These are phyloP conservation scores for Claviceps paspali DNA, from an alignment of 2,329 filamentous ascomycete species.

Conservation along the genomic window DNA sequence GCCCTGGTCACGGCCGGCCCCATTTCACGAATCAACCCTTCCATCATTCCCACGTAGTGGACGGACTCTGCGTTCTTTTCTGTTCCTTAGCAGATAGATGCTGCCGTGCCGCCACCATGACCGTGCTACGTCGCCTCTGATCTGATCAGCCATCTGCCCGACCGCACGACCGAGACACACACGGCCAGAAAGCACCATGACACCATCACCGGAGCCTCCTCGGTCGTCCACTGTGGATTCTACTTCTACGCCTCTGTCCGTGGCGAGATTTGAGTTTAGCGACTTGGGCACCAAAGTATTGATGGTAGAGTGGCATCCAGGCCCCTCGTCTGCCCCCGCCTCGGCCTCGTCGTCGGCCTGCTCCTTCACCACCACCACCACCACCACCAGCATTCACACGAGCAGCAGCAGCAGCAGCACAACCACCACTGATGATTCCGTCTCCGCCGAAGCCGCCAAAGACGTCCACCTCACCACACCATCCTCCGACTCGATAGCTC, in stretches of 20 bases:
- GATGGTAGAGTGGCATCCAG: slow-evolving; percentile 75
- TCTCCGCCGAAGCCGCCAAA: not conserved
- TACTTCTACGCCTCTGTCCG: slow-evolving; percentile 11
- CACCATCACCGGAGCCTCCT: slow-evolving; percentile 19
- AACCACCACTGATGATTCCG: not conserved
- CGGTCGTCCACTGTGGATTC: slow-evolving; percentile 11
- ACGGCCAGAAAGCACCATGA: too few species aligned
- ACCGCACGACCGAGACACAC: slow-evolving; percentile 1
- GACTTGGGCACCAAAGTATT: slow-evolving; percentile 81
- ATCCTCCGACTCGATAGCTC: not conserved
- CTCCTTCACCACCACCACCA: not conserved
- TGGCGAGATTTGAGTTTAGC: slow-evolving; percentile 70
- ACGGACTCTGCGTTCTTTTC: not conserved
- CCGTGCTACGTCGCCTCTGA: slow-evolving; percentile 3
- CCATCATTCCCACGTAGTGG: too few species aligned
- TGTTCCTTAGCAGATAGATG: not conserved
- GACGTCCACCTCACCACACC: slow-evolving; percentile 3
- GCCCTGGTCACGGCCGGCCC: too few species aligned
- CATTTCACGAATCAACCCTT: too few species aligned
- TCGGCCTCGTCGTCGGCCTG: not conserved
- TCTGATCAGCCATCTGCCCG: slow-evolving; percentile 3
- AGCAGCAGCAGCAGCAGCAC: too few species aligned
- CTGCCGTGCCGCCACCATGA: slow-evolving; percentile 5
- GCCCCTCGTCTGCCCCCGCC: slow-evolving; percentile 7
- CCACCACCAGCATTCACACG: not conserved